Percentiles rank a stretch among this genome's conserved stretches.
Conservation (phyloP, 1,284 basidiomycete species). For the Omphalotus olearius region DNA sequence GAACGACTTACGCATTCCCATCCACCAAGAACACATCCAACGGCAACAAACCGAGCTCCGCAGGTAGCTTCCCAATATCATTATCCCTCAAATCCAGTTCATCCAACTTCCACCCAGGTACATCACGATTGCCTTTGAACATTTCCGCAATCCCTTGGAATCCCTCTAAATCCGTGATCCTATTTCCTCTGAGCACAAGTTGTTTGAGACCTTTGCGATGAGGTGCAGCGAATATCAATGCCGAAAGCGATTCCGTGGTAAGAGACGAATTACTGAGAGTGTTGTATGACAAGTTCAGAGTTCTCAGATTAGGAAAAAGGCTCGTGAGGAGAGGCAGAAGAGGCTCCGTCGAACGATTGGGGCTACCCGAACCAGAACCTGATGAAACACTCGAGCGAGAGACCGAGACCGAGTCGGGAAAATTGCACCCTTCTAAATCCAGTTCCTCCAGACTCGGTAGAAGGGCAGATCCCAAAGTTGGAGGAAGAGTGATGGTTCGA, state of each 20-base stretch:
- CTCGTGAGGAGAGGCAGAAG: constrained; percentile 53
- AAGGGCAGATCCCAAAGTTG: constrained; percentile 30
- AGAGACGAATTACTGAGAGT: constrained; percentile 50
- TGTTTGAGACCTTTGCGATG: constrained; percentile 54
- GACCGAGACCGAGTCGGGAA: constrained; percentile 52
- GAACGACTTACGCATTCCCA: constrained; percentile 64
- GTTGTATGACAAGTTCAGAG: constrained; percentile 74
- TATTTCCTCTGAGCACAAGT: constrained; percentile 64
- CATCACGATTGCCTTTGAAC: constrained; percentile 60
- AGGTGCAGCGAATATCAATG: constrained; percentile 44
- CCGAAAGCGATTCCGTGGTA: constrained; percentile 37
- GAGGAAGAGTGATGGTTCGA: constrained; percentile 53
- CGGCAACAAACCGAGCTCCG: constrained; percentile 67
- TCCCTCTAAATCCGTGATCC: constrained; percentile 53
- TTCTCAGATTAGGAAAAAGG: constrained; percentile 65
- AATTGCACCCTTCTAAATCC: constrained; percentile 63
- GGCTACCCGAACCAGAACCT: constrained; percentile 18
- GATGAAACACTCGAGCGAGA: constrained; percentile 24
- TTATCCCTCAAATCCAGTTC: constrained; percentile 79
- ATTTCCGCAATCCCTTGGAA: constrained; percentile 53
- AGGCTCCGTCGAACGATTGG: constrained; percentile 39
- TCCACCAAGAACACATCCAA: constrained; percentile 78
- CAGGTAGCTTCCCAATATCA: constrained; percentile 61
- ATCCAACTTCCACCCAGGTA: constrained; percentile 67
- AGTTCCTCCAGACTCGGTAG: constrained; percentile 70